These are phyloP conservation scores for Abrus pulchellus DNA, from an alignment of 306 rosid genomes.

Conservation along the genomic window DNA sequence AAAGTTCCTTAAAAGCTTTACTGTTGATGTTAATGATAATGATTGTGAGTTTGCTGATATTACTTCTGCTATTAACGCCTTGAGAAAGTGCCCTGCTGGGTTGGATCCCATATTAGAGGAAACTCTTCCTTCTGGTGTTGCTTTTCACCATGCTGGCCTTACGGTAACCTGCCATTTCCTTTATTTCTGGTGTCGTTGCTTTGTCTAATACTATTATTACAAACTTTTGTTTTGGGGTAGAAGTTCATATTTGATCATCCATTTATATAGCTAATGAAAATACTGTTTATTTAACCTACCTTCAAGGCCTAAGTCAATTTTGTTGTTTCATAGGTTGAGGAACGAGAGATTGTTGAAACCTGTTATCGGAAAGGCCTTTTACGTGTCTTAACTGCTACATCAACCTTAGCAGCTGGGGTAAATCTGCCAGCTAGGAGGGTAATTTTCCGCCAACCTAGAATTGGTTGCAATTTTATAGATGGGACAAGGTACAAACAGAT, in stretches of 20 bases:
- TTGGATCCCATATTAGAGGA: conserved; percentile 90
- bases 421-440: conserved; percentile 98
- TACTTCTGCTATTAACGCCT: conserved; percentile 74
- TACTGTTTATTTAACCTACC: conserved; percentile 38
- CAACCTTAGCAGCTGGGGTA: conserved; percentile 98
- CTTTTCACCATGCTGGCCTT: conserved; percentile 98
- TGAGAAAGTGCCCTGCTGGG: conserved; percentile 88
- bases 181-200: conserved; percentile 38
- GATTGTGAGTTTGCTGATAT: conserved; percentile 74
- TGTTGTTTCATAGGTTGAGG: conserved; percentile 78
- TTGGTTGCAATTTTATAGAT: conserved; percentile 93
- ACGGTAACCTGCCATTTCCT: conserved; percentile 64
- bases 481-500: conserved; percentile 94
- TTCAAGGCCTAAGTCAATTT: conserved; percentile 32
- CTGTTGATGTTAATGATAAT: conserved; percentile 53
- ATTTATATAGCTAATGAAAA: conserved; percentile 15
- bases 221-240: neutral
- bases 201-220: conserved; percentile 14
- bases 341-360: conserved; percentile 91
- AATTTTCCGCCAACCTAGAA: conserved; percentile 94
- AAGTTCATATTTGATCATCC: conserved; percentile 39
- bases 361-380: conserved; percentile 95
- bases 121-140: conserved; percentile 92
- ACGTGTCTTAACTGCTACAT: conserved; percentile 95
- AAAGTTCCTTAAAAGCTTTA: conserved; percentile 74